Conservation (phyloP, 106 monocot genomes). For the Dioscorea dumetorum region DNA sequence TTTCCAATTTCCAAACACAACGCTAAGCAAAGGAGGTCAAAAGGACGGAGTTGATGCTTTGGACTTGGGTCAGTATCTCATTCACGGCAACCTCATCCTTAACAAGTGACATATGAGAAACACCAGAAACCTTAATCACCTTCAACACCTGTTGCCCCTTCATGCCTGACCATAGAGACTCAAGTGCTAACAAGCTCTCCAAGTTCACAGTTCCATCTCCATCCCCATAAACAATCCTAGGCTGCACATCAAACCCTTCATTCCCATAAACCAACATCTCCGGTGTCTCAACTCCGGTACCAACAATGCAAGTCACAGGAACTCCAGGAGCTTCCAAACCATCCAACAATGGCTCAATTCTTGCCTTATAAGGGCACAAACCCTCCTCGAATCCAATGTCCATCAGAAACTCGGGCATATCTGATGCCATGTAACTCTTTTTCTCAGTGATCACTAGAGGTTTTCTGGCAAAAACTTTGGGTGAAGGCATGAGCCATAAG, state of each 20-base stretch:
- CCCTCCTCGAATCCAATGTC: slow-evolving; percentile 71
- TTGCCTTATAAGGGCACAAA: slow-evolving; percentile 32
- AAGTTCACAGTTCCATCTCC: slow-evolving; percentile 69
- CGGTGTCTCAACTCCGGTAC: slow-evolving; percentile 49
- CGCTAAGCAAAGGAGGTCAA: not conserved
- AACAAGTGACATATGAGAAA: slow-evolving; percentile 28
- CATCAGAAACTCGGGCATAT: slow-evolving; percentile 45
- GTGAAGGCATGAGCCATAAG: slow-evolving; percentile 74
- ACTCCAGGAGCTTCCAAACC: slow-evolving; percentile 39
- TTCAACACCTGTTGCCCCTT: slow-evolving; percentile 16
- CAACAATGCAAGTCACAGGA: slow-evolving; percentile 60
- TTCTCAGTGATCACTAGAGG: slow-evolving; percentile 34
- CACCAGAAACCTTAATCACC: slow-evolving; percentile 19
- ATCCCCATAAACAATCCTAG: slow-evolving; percentile 51
- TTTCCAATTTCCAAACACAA: not conserved
- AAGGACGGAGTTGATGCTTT: slow-evolving; percentile 7
- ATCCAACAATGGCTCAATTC: slow-evolving; percentile 45
- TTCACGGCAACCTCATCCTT: slow-evolving; percentile 17
- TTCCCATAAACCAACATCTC: slow-evolving; percentile 33
- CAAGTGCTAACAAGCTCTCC: slow-evolving; percentile 41
- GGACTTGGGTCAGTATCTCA: slow-evolving; percentile 10
- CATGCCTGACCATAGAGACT: slow-evolving; percentile 15
- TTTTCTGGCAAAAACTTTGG: slow-evolving; percentile 20
- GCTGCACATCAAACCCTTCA: slow-evolving; percentile 52
- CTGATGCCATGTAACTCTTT: slow-evolving; percentile 46